Base-by-base conservation (phyloP, 2,329 filamentous ascomycete genomes). In the Colletotrichum sp. region DNA sequence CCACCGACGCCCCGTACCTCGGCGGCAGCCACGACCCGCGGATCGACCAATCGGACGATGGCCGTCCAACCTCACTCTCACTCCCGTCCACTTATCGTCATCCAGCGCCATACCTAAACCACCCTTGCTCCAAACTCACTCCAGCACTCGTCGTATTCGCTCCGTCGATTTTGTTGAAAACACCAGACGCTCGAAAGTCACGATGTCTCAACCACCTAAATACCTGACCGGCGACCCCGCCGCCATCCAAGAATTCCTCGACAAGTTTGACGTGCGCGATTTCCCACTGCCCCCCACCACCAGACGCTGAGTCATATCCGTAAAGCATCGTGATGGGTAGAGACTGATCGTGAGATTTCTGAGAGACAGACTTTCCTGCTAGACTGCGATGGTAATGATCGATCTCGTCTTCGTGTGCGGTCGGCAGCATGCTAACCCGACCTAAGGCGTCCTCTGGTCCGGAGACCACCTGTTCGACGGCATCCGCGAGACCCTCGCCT, bases 371-470 rank as follows among this genome's bases (percentile, higher is more conserved):
- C 75, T 21, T 99, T 99, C 83, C 89, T 99, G 15, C 95, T 99
- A 82, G 97, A 99, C 84, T 99, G 97, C 87, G 97, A 99, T 92
- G 97, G 96, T 98, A 88, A 81, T 26, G 62, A 64, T 68, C 75
- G 65, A 49, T 77, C 44, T 16, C 59, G 13, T 65, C 32, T 69
- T 80, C 8, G n/a, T 18, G 55, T 34, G 24, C 21, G n/a, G 4
- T 69, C 18, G 10, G 59, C 67, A 68, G 30, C 34, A 49, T 18
- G 44, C 73, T 72, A 16, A 76, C 64, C 30, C 59, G 15, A 13
- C 64, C 13, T 65, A 86, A 98, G 96, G 96, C 83, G 97, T 99
- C 49, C 89, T 99, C 76, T 99, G 97, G 97, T 98, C 96, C 18
- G 97, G 97, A 66, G 95, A 98, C 82, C 93, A 96, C 83, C 88